A percentile compares a stretch with the other conserved stretches of the same genome.
These are phyloP conservation scores for Penicillium flavigenum DNA, from an alignment of 495 filamentous ascomycete species.

Conservation along the genomic window DNA sequence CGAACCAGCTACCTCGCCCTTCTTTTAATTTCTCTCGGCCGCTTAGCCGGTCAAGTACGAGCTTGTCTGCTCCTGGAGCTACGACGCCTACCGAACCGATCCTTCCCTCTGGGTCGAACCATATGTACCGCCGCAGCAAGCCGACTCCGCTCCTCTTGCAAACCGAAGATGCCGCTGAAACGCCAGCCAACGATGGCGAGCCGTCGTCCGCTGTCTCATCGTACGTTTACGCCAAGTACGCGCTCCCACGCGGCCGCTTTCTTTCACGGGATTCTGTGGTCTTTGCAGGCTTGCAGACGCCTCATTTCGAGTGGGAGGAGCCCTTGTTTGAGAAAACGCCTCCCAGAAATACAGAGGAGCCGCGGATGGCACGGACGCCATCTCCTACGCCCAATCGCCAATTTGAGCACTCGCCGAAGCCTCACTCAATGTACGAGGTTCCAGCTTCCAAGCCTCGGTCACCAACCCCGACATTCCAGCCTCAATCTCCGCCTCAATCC, in stretches of 20 bases:
- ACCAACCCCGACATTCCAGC: constrained; percentile 6
- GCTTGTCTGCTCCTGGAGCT: constrained; percentile 47
- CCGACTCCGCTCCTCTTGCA: constrained; percentile 43
- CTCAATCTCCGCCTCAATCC: constrained; percentile 17
- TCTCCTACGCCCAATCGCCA: constrained; percentile 31
- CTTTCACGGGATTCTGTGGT: constrained; percentile 69
- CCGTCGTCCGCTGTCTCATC: constrained; percentile 59
- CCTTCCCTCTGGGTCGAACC: constrained; percentile 11
- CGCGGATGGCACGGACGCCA: constrained; percentile 38
- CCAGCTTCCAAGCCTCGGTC: constrained; percentile 15
- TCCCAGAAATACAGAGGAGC: constrained; percentile 37
- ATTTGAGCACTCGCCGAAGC: constrained; percentile 34
- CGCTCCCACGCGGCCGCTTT: constrained; percentile 75
- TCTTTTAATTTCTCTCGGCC: constrained; percentile 94
- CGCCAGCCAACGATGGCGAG: constrained; percentile 28
- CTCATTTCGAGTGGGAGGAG: constrained; percentile 61
- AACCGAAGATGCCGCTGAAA: constrained; percentile 22
- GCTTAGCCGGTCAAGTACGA: constrained; percentile 70
- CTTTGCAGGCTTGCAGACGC: constrained; percentile 60
- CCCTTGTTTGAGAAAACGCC: constrained; percentile 54
- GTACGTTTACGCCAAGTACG: constrained; percentile 81
- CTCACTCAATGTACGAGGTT: constrained; percentile 39
- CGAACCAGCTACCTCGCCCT: constrained; percentile 62
- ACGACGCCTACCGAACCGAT: constrained; percentile 30
- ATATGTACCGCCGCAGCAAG: constrained; percentile 38